Evolutionary conservation across 257 asterid species (phyloP), one percentile per base, ranked within the genome.

Genomic region (Gentiana dahurica): DNA sequence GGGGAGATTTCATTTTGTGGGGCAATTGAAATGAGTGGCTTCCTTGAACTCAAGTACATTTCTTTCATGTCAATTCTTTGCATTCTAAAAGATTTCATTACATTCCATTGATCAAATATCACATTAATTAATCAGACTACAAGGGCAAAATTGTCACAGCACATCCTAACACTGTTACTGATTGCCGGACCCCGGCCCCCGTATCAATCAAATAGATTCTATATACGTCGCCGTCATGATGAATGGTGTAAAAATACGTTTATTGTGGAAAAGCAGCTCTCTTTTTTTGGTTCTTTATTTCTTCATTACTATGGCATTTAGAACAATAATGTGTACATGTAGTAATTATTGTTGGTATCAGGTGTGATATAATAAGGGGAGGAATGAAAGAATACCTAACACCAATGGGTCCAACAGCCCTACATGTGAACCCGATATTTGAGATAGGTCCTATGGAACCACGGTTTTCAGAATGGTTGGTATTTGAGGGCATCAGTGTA

Each of bases 1-100:
- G 97, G 97, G 0, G 98, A 91, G 66, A 94, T 92, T 1, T 79
- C 98, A 12, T 92, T 92, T 54, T 88, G 97, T 63, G 97, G 98
- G 11, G 98, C 95, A 10, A 92, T 88, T 1, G 97, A 92, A 83
- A 88, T 92, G 97, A 88, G 94, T 65, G 97, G 98, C 53, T 88
- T 91, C 68, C 85, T 85, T n/a, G 96, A 92, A 68, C 93, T 88
- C 85, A 88, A 92, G 98, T 91, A 83, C 65, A 51, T 68, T 66
- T 69, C 64, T 36, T 60, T 34, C 50, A 36, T 24, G n/a, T 58
- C 52, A 57, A 54, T 24, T 24, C 37, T 41, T 5, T 4, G 9
- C 46, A 2, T 41, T 41, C 46, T 41, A 41, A 2, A 2, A 41
- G 5, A 41, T 39, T 39, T 24, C 6, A 39, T 39, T 39, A 41